These are phyloP conservation scores for Pichia sp. DNA, from an alignment of 1,139 yeast genomes.

Conservation along the genomic window DNA sequence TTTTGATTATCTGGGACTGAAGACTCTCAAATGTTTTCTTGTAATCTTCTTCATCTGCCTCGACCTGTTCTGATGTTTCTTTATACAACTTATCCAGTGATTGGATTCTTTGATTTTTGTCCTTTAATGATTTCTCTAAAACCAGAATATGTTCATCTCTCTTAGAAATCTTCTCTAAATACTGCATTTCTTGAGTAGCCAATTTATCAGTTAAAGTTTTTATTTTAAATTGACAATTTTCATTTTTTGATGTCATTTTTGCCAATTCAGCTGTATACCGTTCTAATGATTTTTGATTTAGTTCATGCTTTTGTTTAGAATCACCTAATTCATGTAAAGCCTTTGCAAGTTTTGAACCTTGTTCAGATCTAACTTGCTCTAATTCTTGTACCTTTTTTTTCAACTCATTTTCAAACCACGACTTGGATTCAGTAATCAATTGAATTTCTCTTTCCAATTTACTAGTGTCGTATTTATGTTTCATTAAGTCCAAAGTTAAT, in stretches of 20 bases:
- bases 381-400: slow-evolving; percentile 24
- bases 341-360: slow-evolving; percentile 25
- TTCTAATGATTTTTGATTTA: slow-evolving; percentile 28
- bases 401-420: slow-evolving; percentile 48
- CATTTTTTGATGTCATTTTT: slow-evolving; percentile 34
- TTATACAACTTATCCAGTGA: slow-evolving; percentile 43
- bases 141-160: slow-evolving; percentile 60
- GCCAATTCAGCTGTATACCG: slow-evolving; percentile 29
- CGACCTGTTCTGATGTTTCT: slow-evolving; percentile 37
- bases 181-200: slow-evolving; percentile 45
- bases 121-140: slow-evolving; percentile 47
- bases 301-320: slow-evolving; percentile 34
- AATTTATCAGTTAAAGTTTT: slow-evolving; percentile 45
- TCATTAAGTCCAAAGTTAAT: slow-evolving; percentile 20
- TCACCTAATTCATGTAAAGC: slow-evolving; percentile 33
- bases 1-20: slow-evolving; percentile 18
- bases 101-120: slow-evolving; percentile 40
- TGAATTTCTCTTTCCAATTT: slow-evolving; percentile 39
- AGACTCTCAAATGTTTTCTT: slow-evolving; percentile 20
- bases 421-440: slow-evolving; percentile 34
- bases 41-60: slow-evolving; percentile 32
- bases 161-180: slow-evolving; percentile 53
- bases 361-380: slow-evolving; percentile 26
- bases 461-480: slow-evolving; percentile 29
- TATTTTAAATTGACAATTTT: slow-evolving; percentile 34